Conservation (phyloP, 208 protist genomes). For the Leishmania tarentolae region DNA sequence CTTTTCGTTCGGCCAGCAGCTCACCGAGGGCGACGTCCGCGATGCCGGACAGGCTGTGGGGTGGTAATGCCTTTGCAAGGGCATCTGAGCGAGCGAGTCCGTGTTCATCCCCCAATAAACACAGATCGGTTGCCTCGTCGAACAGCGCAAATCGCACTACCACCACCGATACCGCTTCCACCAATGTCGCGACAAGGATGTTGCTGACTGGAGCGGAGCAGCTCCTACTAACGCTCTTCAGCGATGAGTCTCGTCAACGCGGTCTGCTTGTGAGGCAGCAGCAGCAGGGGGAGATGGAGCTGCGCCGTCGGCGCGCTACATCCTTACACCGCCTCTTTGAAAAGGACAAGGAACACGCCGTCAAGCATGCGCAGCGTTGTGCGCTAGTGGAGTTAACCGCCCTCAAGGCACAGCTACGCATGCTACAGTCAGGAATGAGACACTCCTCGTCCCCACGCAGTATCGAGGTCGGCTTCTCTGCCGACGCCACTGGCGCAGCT, state of each 20-base stretch:
- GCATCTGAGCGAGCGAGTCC: neutral
- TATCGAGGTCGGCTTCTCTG: neutral
- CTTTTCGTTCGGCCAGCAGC: neutral
- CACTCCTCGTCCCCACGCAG: neutral
- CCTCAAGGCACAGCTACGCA: slow-evolving; percentile 30
- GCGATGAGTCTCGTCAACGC: slow-evolving; percentile 21
- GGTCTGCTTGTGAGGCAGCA: slow-evolving; percentile 14
- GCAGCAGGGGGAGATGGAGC: slow-evolving; percentile 21
- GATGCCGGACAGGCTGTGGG: neutral
- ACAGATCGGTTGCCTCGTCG: neutral
- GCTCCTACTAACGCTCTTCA: slow-evolving; percentile 3
- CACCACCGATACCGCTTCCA: neutral
- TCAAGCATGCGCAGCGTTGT: slow-evolving; percentile 13
- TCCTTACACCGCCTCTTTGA: slow-evolving; percentile 19
- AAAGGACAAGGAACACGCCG: slow-evolving; percentile 19
- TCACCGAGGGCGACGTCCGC: neutral
- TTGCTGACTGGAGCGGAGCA: neutral
- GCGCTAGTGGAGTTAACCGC: slow-evolving; percentile 18
- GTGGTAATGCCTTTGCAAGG: neutral
- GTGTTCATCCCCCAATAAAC: neutral
- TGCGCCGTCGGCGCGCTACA: slow-evolving; percentile 25
- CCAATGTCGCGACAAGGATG: neutral
- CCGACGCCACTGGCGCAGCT: neutral
- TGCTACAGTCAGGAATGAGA: slow-evolving; percentile 6
- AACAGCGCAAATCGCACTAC: neutral